phyloP scores from a whole-genome alignment of 352 stramenopile genomes.

The Aphanomyces cochlioides region DNA sequence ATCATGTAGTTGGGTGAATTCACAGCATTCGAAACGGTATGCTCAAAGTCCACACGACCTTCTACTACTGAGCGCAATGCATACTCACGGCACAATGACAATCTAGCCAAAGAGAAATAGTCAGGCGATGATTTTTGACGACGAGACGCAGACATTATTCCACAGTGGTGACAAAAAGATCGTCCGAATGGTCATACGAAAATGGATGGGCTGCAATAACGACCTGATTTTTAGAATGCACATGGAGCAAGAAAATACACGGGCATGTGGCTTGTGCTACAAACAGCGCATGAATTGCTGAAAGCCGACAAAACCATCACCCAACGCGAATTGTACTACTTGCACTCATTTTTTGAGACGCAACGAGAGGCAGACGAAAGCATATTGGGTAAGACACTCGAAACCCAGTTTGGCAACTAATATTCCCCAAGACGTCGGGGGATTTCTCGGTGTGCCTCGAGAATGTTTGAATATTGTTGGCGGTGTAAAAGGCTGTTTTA shows the following conservation, averaged over 20 bases:
- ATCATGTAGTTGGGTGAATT: constrained; percentile 42
- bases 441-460: constrained; percentile 64
- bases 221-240: constrained; percentile 42
- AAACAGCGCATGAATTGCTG: constrained; percentile 67
- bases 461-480: constrained; percentile 75
- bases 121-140: constrained; percentile 58
- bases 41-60: not conserved
- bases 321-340: constrained; percentile 82
- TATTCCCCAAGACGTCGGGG: constrained; percentile 49
- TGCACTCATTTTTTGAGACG: constrained; percentile 77
- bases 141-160: constrained; percentile 45
- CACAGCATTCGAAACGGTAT: constrained; percentile 57
- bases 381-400: constrained; percentile 54
- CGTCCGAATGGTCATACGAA: constrained; percentile 50
- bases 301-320: constrained; percentile 75
- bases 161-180: constrained; percentile 56
- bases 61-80: not conserved
- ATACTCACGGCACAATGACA: constrained; percentile 11
- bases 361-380: constrained; percentile 80
- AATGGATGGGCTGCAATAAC: too few relatives aligned
- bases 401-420: not conserved
- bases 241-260: constrained; percentile 75
- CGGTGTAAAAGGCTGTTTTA: constrained; percentile 78
- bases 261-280: constrained; percentile 74
- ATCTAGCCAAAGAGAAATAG: not conserved